Conservation (phyloP, 2,329 filamentous ascomycete genomes). For the Neopestalotiopsis clavispora region DNA sequence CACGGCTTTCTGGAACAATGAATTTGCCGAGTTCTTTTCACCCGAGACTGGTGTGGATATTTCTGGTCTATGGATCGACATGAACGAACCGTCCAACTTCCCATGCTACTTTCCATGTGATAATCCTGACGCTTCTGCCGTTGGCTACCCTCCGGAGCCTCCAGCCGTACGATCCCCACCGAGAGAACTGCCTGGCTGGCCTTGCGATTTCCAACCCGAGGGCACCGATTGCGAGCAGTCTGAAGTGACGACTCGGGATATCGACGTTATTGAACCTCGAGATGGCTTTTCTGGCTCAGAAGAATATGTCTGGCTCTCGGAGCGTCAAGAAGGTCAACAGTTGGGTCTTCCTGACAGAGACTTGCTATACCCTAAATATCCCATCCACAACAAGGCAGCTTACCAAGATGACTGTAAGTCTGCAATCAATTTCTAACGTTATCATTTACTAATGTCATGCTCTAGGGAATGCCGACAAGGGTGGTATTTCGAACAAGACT, state of each 20-base stretch:
- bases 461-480: slow-evolving; percentile 43
- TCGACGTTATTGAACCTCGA: slow-evolving; percentile 23
- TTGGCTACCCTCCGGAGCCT: slow-evolving; percentile 62
- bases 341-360: slow-evolving; percentile 67
- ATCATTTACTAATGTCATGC: background rate
- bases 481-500: slow-evolving; percentile 60
- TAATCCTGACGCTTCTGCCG: slow-evolving; percentile 44
- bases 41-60: slow-evolving; percentile 71
- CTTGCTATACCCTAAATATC: slow-evolving; percentile 67
- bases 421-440: too few species aligned
- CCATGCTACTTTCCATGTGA: slow-evolving; percentile 60
- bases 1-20: slow-evolving; percentile 70
- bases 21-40: slow-evolving; percentile 70
- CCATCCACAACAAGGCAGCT: slow-evolving; percentile 67
- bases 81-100: slow-evolving; percentile 60
- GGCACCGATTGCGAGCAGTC: slow-evolving; percentile 41
- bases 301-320: slow-evolving; percentile 24
- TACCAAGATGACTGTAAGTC: slow-evolving; percentile 37
- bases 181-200: slow-evolving; percentile 71
- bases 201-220: slow-evolving; percentile 67
- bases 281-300: slow-evolving; percentile 35
- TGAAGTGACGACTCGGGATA: slow-evolving; percentile 21
- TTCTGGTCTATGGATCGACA: slow-evolving; percentile 79
- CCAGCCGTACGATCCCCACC: slow-evolving; percentile 68
- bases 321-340: slow-evolving; percentile 42